Evolutionary conservation across 768 basidiomycete species (phyloP), one percentile per base, ranked within the genome.

Genomic region (Hericium erinaceus): DNA sequence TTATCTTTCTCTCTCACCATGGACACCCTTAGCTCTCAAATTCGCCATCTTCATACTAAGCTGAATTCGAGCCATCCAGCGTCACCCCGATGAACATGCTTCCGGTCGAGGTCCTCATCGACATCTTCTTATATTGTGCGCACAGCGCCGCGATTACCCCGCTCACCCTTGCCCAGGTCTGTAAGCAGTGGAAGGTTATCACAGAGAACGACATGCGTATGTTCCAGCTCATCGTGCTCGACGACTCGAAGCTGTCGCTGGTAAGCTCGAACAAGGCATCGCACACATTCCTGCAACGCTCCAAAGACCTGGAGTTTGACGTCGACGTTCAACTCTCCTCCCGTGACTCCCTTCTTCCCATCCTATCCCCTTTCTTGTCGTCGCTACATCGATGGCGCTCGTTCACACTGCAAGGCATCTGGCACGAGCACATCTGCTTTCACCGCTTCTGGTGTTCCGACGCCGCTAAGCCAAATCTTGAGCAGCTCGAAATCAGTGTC

Each of bases 321-420:
- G 72, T 89, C 53, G 72, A 80, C 40, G 65, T 89, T 57, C 68
- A 76, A 15, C 68, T 82, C 18, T 57, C 69, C 20, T 73, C 76
- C 56, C 68, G 74, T 24, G 80, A 85, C 57, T 70, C 71, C 56
- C 72, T 87, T 38, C 74, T 89, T 4, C 78, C 86, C 9, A 74
- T 89, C 58, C 71, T 89, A 39, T 82, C 84, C 0, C 84, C 82
- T 5, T 73, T 89, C 39, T 70, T 89, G 0, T 73, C 78, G 10
- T 70, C 77, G 28, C 64, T 87, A 41, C 65, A 72, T 57, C 80
- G 88, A 41, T 89, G 86, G 85, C 72, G 75, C 46, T 71, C 74
- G 2, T 80, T 82, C 61, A 69, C 64, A 2, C 69, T 86, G 54
- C 69, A 71, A n/a, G 69, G 67, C 6, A 59, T 62, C n/a, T 57